These are phyloP conservation scores for Trichosphaerium sp. DNA, from an alignment of 78 protist genomes.

Conservation along the genomic window DNA sequence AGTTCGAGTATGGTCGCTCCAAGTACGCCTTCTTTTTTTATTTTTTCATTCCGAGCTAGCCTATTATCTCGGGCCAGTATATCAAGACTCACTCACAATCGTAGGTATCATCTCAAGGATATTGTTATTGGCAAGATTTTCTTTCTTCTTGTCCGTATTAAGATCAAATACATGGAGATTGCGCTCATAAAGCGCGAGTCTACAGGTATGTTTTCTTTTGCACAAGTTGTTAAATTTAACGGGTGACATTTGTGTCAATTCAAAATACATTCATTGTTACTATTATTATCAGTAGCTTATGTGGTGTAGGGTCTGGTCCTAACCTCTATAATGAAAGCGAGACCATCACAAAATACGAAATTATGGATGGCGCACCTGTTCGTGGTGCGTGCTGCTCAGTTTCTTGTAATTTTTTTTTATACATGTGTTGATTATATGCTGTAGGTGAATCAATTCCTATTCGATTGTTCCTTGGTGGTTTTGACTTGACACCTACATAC, in stretches of 20 bases:
- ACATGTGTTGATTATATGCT: too few relatives aligned
- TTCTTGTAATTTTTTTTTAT: background rate
- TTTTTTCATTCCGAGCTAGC: background rate
- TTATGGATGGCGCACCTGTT: slow-evolving; percentile 97
- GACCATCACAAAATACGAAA: slow-evolving; percentile 89
- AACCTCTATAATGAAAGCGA: slow-evolving; percentile 60
- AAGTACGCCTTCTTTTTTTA: slow-evolving; percentile 52
- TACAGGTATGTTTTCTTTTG: slow-evolving; percentile 27
- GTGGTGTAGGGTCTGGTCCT: too few relatives aligned
- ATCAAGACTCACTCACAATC: background rate
- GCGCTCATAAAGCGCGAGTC: slow-evolving; percentile 80
- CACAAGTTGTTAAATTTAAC: too few relatives aligned
- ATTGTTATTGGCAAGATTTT: slow-evolving; percentile 85
- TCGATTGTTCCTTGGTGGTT: slow-evolving; percentile 82
- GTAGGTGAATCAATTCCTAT: slow-evolving; percentile 88
- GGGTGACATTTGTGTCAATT: too few relatives aligned
- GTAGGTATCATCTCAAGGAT: slow-evolving; percentile 67
- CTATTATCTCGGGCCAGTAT: background rate
- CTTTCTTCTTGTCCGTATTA: slow-evolving; percentile 74
- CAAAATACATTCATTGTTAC: too few relatives aligned
- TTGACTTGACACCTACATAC: slow-evolving; percentile 90
- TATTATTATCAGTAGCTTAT: background rate
- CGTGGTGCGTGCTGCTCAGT: slow-evolving; percentile 19
- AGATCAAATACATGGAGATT: slow-evolving; percentile 85
- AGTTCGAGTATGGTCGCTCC: slow-evolving; percentile 89